Base-by-base conservation (phyloP, 495 filamentous ascomycete species). In the Aspergillus cavernicola region DNA sequence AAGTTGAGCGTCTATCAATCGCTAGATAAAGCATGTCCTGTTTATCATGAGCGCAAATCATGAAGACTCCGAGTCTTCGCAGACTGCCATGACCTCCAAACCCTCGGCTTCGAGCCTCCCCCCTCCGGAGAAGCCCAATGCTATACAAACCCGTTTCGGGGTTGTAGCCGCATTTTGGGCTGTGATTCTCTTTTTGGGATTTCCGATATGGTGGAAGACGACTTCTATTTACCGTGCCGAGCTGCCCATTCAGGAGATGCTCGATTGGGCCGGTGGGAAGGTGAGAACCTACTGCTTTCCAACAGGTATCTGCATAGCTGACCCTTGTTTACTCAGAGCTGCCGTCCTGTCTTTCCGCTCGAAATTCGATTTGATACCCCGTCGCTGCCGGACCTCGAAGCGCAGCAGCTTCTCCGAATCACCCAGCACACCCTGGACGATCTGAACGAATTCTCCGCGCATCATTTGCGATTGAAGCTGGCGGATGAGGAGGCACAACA, bases 161-260 rank as follows among this genome's bases (percentile, higher is more conserved):
- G 87, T 97, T 39, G 85, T 98, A 59, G 68, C 88, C 44, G 91
- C 93, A 6, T 97, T 97, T 62, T 97, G 93, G 95, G 74, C 81
- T 16, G 84, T 96, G 13, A 89, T 95, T 11, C 65, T 95, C 20
- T 81, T 87, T 28, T 74, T 97, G 15, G 95, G 93, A 15, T 70
- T 97, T 54, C 93, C 93, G 58, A 85, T 96, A 84, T 98, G 93
- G 93, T 90, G 89, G 84, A 84, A 85, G 66, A 97, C 93, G n/a
- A 97, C 95, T 1, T 86, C 89, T 0, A 93, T 97, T 60, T 90
- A 97, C 72, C 83, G 93, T 37, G 90, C 93, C 2, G 79, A 83
- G 32, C 72, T 98, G 59, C 93, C 93, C 32, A 67, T 97, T 61
- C 77, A 84, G 60, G 81, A 86, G 53, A 98, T 98, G 93, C 81